A percentile compares a stretch with the other conserved stretches of the same genome.
Conservation (phyloP, 2,329 filamentous ascomycete genomes). For the Aspergillus brunneoviolaceus region DNA sequence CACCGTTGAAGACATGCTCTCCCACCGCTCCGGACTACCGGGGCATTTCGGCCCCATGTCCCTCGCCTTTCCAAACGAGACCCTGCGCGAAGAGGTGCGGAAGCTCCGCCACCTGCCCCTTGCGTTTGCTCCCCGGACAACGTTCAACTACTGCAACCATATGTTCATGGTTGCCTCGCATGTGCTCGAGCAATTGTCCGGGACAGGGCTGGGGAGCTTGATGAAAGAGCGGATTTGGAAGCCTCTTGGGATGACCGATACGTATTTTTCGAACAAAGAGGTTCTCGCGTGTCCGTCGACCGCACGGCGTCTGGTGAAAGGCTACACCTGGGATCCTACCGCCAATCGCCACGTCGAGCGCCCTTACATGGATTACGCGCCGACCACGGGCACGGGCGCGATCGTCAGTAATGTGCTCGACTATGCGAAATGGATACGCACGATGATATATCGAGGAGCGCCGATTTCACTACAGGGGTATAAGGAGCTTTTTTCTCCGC, state of each 20-base stretch:
- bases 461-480: slow-evolving; percentile 19
- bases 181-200: slow-evolving; percentile 17
- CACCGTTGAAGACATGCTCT: slow-evolving; percentile 37
- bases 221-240: slow-evolving; percentile 25
- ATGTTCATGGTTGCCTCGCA: slow-evolving; percentile 26
- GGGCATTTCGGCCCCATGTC: slow-evolving; percentile 15
- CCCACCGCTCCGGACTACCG: slow-evolving; percentile 34
- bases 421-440: slow-evolving; percentile 26
- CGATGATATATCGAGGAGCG: slow-evolving; percentile 18
- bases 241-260: slow-evolving; percentile 25
- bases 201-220: slow-evolving; percentile 12
- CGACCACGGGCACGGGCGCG: slow-evolving; percentile 21
- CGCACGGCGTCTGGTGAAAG: slow-evolving; percentile 14
- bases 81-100: slow-evolving; percentile 19
- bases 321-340: slow-evolving; percentile 23
- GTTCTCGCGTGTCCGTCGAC: slow-evolving; percentile 8
- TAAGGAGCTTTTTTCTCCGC: slow-evolving; percentile 16
- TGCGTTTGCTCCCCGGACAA: slow-evolving; percentile 19
- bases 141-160: slow-evolving; percentile 25
- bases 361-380: slow-evolving; percentile 17
- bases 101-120: slow-evolving; percentile 22
- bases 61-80: slow-evolving; percentile 7
- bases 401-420: slow-evolving; percentile 30
- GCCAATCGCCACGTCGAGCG: slow-evolving; percentile 14
- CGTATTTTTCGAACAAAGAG: slow-evolving; percentile 22